These are phyloP conservation scores for Colletotrichum sublineola DNA, from an alignment of 2,329 filamentous ascomycete species.

Conservation along the genomic window DNA sequence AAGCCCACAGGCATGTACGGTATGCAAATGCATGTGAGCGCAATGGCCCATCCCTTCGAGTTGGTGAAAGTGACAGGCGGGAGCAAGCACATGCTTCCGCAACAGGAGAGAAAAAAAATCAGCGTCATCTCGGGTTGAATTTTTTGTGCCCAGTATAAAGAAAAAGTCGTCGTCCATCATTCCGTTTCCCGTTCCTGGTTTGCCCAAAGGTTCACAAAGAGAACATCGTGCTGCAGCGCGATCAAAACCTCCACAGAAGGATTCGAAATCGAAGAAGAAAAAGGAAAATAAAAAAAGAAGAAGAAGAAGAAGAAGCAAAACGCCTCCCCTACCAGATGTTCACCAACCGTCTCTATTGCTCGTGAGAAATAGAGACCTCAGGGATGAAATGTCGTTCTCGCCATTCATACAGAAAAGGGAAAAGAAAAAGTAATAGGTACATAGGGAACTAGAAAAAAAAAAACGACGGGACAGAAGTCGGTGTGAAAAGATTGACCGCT, in stretches of 20 bases:
- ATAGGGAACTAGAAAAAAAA: constrained; percentile 31
- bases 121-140: constrained; percentile 25
- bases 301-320: constrained; percentile 1
- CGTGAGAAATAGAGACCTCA: constrained; percentile 29
- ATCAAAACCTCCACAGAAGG: background rate
- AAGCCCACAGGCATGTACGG: background rate
- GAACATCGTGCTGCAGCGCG: constrained; percentile 35
- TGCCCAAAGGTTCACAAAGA: constrained; percentile 20
- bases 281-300: background rate
- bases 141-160: constrained; percentile 30
- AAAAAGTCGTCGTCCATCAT: constrained; percentile 34
- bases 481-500: constrained; percentile 38
- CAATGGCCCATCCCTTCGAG: background rate
- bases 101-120: constrained; percentile 11
- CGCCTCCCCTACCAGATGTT: constrained; percentile 29
- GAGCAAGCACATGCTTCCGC: constrained; percentile 5
- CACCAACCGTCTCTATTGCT: constrained; percentile 31
- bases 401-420: constrained; percentile 30
- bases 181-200: constrained; percentile 32
- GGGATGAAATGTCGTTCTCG: constrained; percentile 19
- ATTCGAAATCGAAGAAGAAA: background rate
- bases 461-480: constrained; percentile 19
- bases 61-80: background rate
- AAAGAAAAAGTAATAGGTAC: constrained; percentile 27
- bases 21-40: background rate